Evolutionary conservation across 75 land plant genomes (phyloP), one percentile per base, ranked within the genome.

Genomic region (Selaginella tamariscina): DNA sequence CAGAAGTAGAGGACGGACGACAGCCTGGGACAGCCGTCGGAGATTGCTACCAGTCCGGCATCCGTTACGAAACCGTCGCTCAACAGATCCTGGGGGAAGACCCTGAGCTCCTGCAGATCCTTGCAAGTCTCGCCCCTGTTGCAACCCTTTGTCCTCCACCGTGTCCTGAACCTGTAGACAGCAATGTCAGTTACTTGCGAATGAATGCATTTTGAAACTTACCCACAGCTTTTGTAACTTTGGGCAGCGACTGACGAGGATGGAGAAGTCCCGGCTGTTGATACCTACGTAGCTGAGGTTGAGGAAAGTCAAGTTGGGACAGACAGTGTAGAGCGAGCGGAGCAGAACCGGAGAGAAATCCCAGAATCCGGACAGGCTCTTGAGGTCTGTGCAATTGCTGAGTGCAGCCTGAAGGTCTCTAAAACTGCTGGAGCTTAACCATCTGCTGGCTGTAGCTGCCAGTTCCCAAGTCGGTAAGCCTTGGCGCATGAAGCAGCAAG

Each of bases 221-320:
- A 88, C 92, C 92, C 83, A 88, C 24, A 88, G 80, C 30, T 32
- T 74, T 56, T 86, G 82, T 21, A 88, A 80, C 5, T 77, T 83
- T 44, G 77, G 78, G 70, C 92, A 88, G 24, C 73, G 74, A 60
- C 65, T 1, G 29, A 88, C 80, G 24, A 88, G 56, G 26, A 83
- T 54, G 26, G 65, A 68, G 30, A 88, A 77, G 65, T 88, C 82
- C 27, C 76, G 72, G n/a, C 77, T 54, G 30, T 33, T 55, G 31
- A 88, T 77, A 32, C 56, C 65, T 2, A 88, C 86, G 73, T 83
- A 87, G 75, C 92, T 86, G 2, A 88, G 69, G 30, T 88, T 86
- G 31, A 88, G 82, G 0, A 81, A 77, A 5, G 71, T 77, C 56
- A 88, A 83, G 31, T 85, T 81, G 0, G 62, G 76, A 56, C 86